A percentile compares a stretch with the other conserved stretches of the same genome.
phyloP scores from a whole-genome alignment of 495 filamentous ascomycete genomes.

The Podospora pseudocomata region DNA sequence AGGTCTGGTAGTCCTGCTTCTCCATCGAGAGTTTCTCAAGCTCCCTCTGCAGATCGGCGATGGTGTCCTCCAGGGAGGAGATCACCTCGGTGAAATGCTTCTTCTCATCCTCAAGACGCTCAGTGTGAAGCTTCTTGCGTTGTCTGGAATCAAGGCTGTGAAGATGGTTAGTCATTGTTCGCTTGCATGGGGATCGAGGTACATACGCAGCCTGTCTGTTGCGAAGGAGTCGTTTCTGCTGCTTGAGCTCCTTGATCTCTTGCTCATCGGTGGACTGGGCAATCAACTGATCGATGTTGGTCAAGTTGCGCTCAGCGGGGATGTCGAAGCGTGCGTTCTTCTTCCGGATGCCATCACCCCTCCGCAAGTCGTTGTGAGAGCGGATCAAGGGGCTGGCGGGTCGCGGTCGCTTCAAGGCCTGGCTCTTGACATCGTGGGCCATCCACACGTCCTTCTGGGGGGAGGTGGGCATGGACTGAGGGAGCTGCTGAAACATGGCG shows the following conservation, averaged over 20 bases:
- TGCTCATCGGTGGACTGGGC: constrained; percentile 83
- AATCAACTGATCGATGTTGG: constrained; percentile 94
- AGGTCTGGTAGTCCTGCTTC: constrained; percentile 67
- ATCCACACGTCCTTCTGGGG: constrained; percentile 55
- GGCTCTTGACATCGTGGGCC: constrained; percentile 53
- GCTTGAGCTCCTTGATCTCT: constrained; percentile 96
- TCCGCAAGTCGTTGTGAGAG: constrained; percentile 72
- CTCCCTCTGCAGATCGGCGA: constrained; percentile 63
- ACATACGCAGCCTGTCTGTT: constrained; percentile 96
- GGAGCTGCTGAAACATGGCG: constrained; percentile 49
- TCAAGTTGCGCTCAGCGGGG: constrained; percentile 84
- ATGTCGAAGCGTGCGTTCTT: constrained; percentile 99
- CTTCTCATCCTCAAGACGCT: constrained; percentile 95
- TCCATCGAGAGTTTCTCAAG: constrained; percentile 63
- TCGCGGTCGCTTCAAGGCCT: constrained; percentile 66
- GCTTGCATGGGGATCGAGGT: not conserved
- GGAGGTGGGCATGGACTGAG: constrained; percentile 46
- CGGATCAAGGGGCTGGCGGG: constrained; percentile 68
- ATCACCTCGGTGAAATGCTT: constrained; percentile 78
- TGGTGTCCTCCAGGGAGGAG: constrained; percentile 72
- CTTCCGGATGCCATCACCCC: constrained; percentile 94
- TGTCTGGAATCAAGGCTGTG: constrained; percentile 88
- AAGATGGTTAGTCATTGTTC: constrained; percentile 36
- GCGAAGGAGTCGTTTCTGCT: constrained; percentile 90
- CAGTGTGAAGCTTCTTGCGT: constrained; percentile 97